A percentile compares a stretch with the other conserved stretches of the same genome.
Conservation (phyloP, 108 stramenopile genomes). For the Nannochloropsis granulata region DNA sequence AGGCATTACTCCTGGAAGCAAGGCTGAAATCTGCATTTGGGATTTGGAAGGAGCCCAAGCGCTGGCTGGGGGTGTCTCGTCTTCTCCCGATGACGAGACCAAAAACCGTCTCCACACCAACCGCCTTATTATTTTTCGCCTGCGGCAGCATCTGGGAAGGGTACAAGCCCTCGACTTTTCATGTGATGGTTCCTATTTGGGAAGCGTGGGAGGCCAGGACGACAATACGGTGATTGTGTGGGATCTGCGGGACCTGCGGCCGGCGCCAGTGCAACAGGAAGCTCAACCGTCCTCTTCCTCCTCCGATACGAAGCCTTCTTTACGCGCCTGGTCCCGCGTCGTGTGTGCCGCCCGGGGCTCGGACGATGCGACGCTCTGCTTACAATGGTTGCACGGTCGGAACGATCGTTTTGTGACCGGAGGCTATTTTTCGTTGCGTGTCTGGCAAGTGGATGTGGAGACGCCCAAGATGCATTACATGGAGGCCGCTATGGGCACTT, state of each 20-base stretch:
- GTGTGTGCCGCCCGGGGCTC: constrained; percentile 61
- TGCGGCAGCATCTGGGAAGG: constrained; percentile 51
- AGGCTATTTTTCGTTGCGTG: constrained; percentile 52
- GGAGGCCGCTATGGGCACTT: constrained; percentile 56
- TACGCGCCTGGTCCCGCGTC: constrained; percentile 35
- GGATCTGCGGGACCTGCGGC: constrained; percentile 32
- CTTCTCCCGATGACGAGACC: constrained; percentile 24
- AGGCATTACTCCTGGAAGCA: constrained; percentile 10
- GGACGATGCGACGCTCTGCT: constrained; percentile 45
- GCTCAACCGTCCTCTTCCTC: background rate
- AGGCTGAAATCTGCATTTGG: constrained; percentile 58
- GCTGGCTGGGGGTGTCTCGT: constrained; percentile 30
- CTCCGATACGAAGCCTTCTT: background rate
- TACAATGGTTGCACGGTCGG: constrained; percentile 54
- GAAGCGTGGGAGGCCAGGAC: constrained; percentile 61
- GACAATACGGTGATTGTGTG: constrained; percentile 78
- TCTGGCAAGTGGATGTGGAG: constrained; percentile 57
- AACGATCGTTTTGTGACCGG: constrained; percentile 66
- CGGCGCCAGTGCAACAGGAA: background rate
- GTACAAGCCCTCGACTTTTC: constrained; percentile 53
- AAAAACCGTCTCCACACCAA: background rate
- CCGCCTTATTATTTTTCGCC: constrained; percentile 41
- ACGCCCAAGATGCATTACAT: constrained; percentile 59
- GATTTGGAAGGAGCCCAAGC: constrained; percentile 46
- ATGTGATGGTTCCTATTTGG: constrained; percentile 46